Evolutionary conservation across 2,329 filamentous ascomycete species (phyloP).

Genomic region (Mycogone perniciosa): DNA sequence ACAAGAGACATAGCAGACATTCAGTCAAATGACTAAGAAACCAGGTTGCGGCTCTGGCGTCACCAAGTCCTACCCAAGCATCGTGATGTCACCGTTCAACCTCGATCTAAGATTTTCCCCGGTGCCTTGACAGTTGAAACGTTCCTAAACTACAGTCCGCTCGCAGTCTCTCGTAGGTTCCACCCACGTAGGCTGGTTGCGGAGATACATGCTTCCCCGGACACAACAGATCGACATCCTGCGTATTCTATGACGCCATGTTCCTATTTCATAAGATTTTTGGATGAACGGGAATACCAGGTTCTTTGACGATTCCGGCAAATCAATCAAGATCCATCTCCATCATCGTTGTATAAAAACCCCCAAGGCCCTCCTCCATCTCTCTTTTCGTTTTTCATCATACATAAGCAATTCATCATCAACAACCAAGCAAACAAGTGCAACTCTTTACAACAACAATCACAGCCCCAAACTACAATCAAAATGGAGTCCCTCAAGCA

Average conservation of each 20-base stretch:
- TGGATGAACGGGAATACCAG: conserved; percentile 3
- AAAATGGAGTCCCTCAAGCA: conserved; percentile 52
- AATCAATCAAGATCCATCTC: background rate
- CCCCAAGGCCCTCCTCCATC: background rate
- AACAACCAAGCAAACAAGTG: conserved; percentile 13
- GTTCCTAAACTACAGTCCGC: background rate
- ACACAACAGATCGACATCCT: background rate
- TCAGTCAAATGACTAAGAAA: no score
- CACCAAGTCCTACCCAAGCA: background rate
- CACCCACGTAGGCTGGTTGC: background rate
- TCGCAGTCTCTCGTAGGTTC: no score
- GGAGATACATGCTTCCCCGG: background rate
- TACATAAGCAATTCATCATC: background rate
- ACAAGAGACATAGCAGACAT: no score
- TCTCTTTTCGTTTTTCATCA: conserved; percentile 2
- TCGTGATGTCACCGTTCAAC: conserved; percentile 9
- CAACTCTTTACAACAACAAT: conserved; percentile 17
- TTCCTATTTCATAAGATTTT: conserved; percentile 10
- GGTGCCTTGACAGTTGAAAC: background rate
- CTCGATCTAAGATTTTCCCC: background rate
- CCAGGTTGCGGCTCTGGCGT: background rate
- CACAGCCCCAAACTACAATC: conserved; percentile 28
- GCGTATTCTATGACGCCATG: conserved; percentile 12
- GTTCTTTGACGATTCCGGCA: background rate
- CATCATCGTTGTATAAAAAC: conserved; percentile 11